phyloP scores from a whole-genome alignment of 2,329 filamentous ascomycete species.

The Fusarium goolgardi region DNA sequence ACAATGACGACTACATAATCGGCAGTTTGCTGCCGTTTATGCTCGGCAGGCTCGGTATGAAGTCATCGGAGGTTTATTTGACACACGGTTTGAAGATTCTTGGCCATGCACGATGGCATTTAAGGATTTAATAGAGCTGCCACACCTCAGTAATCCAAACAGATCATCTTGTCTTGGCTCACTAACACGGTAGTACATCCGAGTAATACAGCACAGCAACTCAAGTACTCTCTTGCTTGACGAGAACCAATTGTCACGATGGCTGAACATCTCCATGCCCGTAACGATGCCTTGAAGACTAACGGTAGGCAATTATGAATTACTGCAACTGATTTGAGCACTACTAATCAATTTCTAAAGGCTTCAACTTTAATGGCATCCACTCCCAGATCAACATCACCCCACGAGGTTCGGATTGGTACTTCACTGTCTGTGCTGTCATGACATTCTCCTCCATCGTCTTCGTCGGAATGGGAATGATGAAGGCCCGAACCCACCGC shows the following conservation, averaged over 20 bases:
- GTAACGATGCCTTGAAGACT: constrained; percentile 16
- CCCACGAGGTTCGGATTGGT: constrained; percentile 69
- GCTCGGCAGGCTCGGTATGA: constrained; percentile 7
- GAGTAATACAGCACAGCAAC: background rate
- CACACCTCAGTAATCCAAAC: background rate
- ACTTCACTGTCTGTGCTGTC: constrained; percentile 69
- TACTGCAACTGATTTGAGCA: accelerated
- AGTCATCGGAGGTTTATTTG: constrained; percentile 2
- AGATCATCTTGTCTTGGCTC: background rate
- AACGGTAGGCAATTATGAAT: constrained; percentile 12
- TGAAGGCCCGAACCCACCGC: constrained; percentile 65
- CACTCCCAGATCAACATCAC: constrained; percentile 67
- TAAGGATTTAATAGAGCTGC: constrained; percentile 6
- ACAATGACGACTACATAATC: constrained; percentile 12
- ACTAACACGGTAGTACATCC: background rate
- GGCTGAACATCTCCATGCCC: background rate
- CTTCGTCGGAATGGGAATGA: constrained; percentile 64
- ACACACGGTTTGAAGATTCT: background rate
- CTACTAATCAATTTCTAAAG: background rate
- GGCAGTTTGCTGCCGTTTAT: constrained; percentile 6
- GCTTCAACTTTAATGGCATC: constrained; percentile 25
- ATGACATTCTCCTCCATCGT: constrained; percentile 66
- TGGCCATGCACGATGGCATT: background rate
- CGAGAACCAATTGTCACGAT: background rate
- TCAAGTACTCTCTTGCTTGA: background rate